Base-by-base conservation (phyloP, 2,329 filamentous ascomycete genomes). In the Botryotinia calthae region DNA sequence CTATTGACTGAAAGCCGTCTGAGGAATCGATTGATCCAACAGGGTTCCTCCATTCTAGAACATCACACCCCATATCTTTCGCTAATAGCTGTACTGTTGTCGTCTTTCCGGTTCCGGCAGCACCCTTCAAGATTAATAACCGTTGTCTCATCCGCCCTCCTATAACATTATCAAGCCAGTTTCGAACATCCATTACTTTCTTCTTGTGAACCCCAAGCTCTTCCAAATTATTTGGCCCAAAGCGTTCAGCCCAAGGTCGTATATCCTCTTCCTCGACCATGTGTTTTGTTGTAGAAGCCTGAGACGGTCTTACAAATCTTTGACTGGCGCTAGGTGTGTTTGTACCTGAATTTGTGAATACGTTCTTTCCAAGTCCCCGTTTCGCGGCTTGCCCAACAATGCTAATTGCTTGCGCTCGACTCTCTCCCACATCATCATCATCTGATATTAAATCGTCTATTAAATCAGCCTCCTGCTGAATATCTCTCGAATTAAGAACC, bases 161-260 rank as follows among this genome's bases (percentile, higher is more conserved):
- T 75, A 94, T 87, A 28, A 94, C 93, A 79, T 91, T 88, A 61
- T 92, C 89, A 48, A 99, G 84, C 95, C 96, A 98, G 73, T 84
- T 86, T 73, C 90, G 88, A 63, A 98, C 95, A 82, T 98, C 95
- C 2, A 89, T 84, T 9, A 98, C 93, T 82, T 99, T 99, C 78
- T 89, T 96, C 84, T 97, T 98, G 82, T 99, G 95, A 28, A 99
- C 95, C 0, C 92, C 95, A 63, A 99, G 85, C 82, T 98, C 95
- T 25, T 94, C 90, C 20, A 98, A 81, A 77, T 88, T 91, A 4
- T 81, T 79, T 0, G 95, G 95, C 2, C 88, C 90, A 81, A 94
- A 98, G 77, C 90, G 89, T 77, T 98, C 95, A 25, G 92, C 92
- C 95, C 95, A 98, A 4, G 95, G 94, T 70, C 91, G 87, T 66